Evolutionary conservation across 1,139 yeast genomes (phyloP).

Genomic region (Candida sp.): DNA sequence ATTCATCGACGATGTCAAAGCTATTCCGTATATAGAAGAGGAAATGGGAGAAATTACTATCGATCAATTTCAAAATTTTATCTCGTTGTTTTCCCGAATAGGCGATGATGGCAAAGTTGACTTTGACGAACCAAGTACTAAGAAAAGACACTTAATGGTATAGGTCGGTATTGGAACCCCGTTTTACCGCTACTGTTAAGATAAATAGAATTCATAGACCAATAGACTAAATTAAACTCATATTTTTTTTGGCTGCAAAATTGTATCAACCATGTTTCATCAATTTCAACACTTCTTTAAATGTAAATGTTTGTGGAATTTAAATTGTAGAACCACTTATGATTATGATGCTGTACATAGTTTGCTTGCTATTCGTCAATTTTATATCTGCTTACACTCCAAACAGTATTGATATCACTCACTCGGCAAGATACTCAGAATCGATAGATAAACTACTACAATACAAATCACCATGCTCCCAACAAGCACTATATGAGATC

Average conservation of each 20-base stretch:
- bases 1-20: constrained; percentile 10
- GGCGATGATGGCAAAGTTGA: constrained; percentile 21
- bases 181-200: no score
- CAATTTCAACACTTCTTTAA: neutral
- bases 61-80: constrained; percentile 23
- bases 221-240: no score
- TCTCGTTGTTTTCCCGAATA: constrained; percentile 28
- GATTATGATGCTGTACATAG: no score
- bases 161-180: no score
- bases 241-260: neutral
- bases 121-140: constrained; percentile 9
- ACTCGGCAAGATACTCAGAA: neutral
- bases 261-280: neutral
- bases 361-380: no score
- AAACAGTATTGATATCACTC: neutral
- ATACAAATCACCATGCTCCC: constrained; percentile 15
- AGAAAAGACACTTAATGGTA: neutral
- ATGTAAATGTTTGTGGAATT: no score
- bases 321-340: no score
- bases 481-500: constrained; percentile 21
- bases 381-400: no score
- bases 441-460: neutral
- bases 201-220: no score
- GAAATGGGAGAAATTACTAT: constrained; percentile 11
- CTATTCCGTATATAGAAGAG: constrained; percentile 20